A percentile compares a stretch with the other conserved stretches of the same genome.
These are phyloP conservation scores for Phyllostachys edulis DNA, from an alignment of 176 grass and related monocot species.

Conservation along the genomic window DNA sequence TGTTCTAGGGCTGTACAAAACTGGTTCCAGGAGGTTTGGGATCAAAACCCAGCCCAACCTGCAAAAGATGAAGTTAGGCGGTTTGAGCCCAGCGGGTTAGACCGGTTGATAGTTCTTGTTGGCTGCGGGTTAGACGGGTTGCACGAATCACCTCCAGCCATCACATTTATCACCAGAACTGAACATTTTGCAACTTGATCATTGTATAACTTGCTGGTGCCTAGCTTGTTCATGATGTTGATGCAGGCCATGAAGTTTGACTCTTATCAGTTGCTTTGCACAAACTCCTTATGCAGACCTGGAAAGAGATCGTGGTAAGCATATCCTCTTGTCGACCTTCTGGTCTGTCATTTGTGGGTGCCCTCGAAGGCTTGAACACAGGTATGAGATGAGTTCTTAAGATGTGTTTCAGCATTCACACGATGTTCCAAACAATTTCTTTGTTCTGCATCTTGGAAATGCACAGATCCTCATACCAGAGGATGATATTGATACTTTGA, in stretches of 20 bases:
- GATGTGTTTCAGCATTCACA: background rate
- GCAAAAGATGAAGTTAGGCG: too few relatives aligned
- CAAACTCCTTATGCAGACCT: background rate
- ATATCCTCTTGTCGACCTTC: background rate
- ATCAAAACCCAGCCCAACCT: too few relatives aligned
- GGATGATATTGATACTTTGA: background rate
- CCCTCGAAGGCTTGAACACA: background rate
- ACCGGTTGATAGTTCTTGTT: too few relatives aligned
- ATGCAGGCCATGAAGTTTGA: background rate
- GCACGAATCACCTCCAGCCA: too few relatives aligned
- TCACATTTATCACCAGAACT: too few relatives aligned
- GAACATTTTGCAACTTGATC: too few relatives aligned
- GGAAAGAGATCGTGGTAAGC: background rate
- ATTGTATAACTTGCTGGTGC: too few relatives aligned
- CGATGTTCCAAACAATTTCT: background rate
- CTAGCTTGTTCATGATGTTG: background rate
- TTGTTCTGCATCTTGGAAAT: background rate
- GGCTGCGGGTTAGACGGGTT: too few relatives aligned
- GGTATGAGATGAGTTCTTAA: too few relatives aligned
- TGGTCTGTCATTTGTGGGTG: background rate
- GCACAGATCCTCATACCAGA: background rate
- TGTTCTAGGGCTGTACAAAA: background rate
- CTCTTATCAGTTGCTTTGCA: background rate
- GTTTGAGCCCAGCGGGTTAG: too few relatives aligned
- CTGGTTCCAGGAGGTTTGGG: too few relatives aligned